phyloP scores from a whole-genome alignment of 2,329 filamentous ascomycete genomes.

The Aspergillus glaucus region DNA sequence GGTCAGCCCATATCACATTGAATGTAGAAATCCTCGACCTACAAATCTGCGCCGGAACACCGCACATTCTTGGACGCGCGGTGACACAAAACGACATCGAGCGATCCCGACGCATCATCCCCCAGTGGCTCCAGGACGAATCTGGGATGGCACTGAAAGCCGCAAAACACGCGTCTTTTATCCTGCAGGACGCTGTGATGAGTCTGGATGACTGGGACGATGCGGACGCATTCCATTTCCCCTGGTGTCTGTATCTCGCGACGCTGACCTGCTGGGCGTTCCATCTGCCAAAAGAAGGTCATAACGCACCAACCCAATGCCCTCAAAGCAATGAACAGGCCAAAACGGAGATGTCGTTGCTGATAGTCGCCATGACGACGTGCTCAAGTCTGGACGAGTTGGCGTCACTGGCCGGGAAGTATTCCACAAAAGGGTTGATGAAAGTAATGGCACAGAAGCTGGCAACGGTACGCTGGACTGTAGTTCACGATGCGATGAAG shows the following conservation, averaged over 20 bases:
- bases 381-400: constrained; percentile 30
- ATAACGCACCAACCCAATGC: neutral
- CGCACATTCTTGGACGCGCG: constrained; percentile 52
- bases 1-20: constrained; percentile 52
- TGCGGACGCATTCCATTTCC: constrained; percentile 53
- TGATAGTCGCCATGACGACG: constrained; percentile 31
- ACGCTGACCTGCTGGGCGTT: constrained; percentile 55
- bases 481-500: constrained; percentile 56
- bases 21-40: constrained; percentile 56
- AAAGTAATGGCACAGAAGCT: constrained; percentile 52
- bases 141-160: constrained; percentile 6
- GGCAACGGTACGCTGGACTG: constrained; percentile 55
- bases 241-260: constrained; percentile 57
- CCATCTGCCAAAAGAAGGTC: constrained; percentile 43
- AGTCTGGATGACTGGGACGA: constrained; percentile 48
- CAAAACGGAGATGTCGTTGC: constrained; percentile 25
- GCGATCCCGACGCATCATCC: constrained; percentile 34
- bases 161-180: constrained; percentile 47
- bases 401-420: constrained; percentile 36
- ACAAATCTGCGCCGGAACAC: constrained; percentile 56
- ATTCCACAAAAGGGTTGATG: constrained; percentile 48
- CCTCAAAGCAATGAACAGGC: constrained; percentile 30
- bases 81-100: constrained; percentile 47
- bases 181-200: constrained; percentile 47
- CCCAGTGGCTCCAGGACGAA: constrained; percentile 16